Conservation (phyloP, 2,329 filamentous ascomycete genomes). For the Fusarium subglutinans region DNA sequence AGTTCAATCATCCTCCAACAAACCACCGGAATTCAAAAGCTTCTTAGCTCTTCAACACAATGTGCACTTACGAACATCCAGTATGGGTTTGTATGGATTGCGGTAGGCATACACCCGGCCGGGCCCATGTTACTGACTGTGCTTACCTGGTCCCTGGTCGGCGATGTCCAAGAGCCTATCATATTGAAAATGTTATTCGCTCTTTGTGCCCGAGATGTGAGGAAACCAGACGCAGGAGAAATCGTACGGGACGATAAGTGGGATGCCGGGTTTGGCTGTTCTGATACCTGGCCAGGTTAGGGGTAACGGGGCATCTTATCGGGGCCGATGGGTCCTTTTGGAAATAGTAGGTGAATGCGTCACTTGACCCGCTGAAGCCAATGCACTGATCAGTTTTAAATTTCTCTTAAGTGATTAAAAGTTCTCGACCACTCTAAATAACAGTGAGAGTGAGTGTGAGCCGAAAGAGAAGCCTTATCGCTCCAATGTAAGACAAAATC, state of each 20-base stretch:
- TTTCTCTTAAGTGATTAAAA: background rate
- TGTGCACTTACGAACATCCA: background rate
- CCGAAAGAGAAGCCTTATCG: too few relatives aligned
- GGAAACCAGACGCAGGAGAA: background rate
- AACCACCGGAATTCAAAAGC: fast-evolving
- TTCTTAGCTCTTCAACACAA: fast-evolving
- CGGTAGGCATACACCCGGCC: background rate
- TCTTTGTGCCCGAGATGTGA: background rate
- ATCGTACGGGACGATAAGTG: background rate
- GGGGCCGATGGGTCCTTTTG: fast-evolving
- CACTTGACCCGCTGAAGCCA: fast-evolving
- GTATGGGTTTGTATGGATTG: background rate
- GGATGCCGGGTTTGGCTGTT: background rate
- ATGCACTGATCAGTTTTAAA: background rate
- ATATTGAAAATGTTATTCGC: background rate
- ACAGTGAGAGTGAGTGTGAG: background rate
- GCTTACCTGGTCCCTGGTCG: background rate
- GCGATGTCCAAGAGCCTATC: background rate
- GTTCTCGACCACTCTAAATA: fast-evolving
- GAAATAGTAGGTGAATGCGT: background rate
- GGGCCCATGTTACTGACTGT: background rate
- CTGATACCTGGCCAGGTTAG: background rate
- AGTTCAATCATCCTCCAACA: background rate
- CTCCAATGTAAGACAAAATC: fast-evolving
- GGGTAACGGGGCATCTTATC: background rate